Evolutionary conservation across 768 basidiomycete genomes (phyloP).

Genomic region (Auricularia cornea): DNA sequence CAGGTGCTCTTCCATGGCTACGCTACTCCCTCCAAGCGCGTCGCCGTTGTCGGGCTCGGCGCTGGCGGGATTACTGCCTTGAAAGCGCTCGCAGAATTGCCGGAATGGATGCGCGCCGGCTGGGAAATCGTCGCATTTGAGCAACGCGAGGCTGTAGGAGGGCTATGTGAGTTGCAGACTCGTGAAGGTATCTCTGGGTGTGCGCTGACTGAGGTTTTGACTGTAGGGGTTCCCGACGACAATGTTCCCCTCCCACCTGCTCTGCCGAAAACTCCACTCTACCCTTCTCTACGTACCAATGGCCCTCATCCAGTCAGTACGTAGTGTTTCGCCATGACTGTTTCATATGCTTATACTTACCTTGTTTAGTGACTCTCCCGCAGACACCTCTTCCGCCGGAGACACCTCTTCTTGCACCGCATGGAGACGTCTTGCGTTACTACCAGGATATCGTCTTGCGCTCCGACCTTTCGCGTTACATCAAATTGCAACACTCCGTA

Average conservation of each 20-base stretch:
- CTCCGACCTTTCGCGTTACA: slow-evolving; percentile 32
- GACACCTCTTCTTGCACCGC: slow-evolving; percentile 43
- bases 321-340: not conserved
- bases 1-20: not conserved
- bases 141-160: slow-evolving; percentile 42
- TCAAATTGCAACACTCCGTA: slow-evolving; percentile 38
- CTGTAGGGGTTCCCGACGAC: slow-evolving; percentile 27
- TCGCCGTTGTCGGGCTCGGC: slow-evolving; percentile 51
- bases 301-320: slow-evolving; percentile 41
- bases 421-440: slow-evolving; percentile 39
- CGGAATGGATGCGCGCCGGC: slow-evolving; percentile 25
- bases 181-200: slow-evolving; percentile 12
- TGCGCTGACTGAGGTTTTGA: not conserved
- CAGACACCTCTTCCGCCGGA: slow-evolving; percentile 41
- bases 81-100: slow-evolving; percentile 42
- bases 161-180: slow-evolving; percentile 27
- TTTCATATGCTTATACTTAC: not conserved
- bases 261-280: slow-evolving; percentile 47
- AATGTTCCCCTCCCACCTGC: slow-evolving; percentile 30
- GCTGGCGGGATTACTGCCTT: slow-evolving; percentile 48
- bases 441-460: slow-evolving; percentile 35
- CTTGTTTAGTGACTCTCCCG: slow-evolving; percentile 40
- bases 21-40: slow-evolving; percentile 31
- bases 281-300: slow-evolving; percentile 46
- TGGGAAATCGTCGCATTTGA: slow-evolving; percentile 50